Evolutionary conservation across 208 protist genomes (phyloP), one percentile per base, ranked within the genome.

Genomic region (Leishmania aethiopica): DNA sequence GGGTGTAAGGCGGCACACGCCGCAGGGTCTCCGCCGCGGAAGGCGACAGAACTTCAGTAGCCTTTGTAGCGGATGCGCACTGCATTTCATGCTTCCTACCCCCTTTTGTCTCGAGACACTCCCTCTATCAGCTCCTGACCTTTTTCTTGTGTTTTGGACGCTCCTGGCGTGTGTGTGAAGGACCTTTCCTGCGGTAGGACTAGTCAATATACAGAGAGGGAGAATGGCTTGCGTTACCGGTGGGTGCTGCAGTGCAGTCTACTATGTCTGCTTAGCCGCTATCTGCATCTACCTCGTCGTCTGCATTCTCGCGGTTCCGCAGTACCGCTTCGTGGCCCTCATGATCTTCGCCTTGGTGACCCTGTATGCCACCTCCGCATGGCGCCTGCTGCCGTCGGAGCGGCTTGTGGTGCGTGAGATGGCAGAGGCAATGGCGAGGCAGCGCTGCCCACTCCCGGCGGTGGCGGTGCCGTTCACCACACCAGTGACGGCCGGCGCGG

Each of bases 381-480:
- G 82, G 82, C 77, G 82, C 7, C 45, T 78, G 37, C 55, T 86
- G 78, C 82, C 82, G 22, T 86, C 82, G n/a, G 82, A 86, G 82
- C 78, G 49, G 51, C 37, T 47, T 13, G 64, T 70, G 1, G 78
- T 86, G 62, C 78, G 64, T 11, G 42, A 67, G n/a, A 59, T 28
- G 28, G 82, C 82, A 7, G 82, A 86, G 78, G 55, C 17, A 42
- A 75, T 86, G n/a, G 82, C 73, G 6, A 73, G 74, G 15, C 78
- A 79, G 53, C 78, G 77, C 19, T 78, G 59, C 64, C 17, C 71
- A 37, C 60, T 59, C 19, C 69, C 82, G 7, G 42, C 47, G 25
- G 45, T 7, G 7, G 42, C 57, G 15, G 45, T 7, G 22, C 55
- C 22, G 3, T n/a, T 32, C 35, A 42, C 70, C 4, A 22, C 15